These are phyloP conservation scores for Rhizoclosmatium globosum DNA, from an alignment of 192 early-diverging fungal genomes.

Conservation along the genomic window DNA sequence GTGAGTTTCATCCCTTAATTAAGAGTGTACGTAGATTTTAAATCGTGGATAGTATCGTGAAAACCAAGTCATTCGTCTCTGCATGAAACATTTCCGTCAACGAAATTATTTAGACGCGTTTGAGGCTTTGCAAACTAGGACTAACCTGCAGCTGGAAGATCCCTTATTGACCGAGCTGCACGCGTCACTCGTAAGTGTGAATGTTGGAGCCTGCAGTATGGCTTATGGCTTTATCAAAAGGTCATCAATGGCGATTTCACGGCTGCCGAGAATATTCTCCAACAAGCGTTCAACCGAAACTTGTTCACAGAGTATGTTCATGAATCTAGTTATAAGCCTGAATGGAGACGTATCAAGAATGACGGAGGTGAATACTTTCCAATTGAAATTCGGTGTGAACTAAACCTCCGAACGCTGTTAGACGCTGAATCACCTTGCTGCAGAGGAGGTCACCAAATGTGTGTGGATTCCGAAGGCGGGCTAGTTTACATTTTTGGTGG, in stretches of 20 bases:
- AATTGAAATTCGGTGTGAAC: neutral
- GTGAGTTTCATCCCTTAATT: conserved; percentile 45
- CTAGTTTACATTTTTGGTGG: conserved; percentile 92
- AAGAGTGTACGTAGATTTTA: neutral
- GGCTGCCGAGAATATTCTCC: conserved; percentile 75
- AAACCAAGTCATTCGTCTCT: conserved; percentile 81
- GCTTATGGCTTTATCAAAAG: neutral
- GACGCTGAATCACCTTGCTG: conserved; percentile 49
- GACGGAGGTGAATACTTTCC: conserved; percentile 42
- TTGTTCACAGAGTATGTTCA: conserved; percentile 79
- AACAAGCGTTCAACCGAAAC: conserved; percentile 63
- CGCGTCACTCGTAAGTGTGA: conserved; percentile 43
- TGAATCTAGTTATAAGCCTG: conserved; percentile 72
- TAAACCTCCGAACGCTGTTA: neutral
- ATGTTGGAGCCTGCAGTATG: neutral
- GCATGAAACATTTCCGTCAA: conserved; percentile 90
- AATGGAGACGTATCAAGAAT: conserved; percentile 67
- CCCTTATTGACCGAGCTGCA: conserved; percentile 83
- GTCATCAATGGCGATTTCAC: conserved; percentile 76
- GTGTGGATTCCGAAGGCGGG: conserved; percentile 76
- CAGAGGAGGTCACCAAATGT: conserved; percentile 98
- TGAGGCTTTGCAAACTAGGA: conserved; percentile 69
- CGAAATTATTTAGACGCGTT: conserved; percentile 79
- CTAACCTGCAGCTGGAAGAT: conserved; percentile 75
- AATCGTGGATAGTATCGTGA: conserved; percentile 66